Evolutionary conservation across 257 asterid species (phyloP).

Genomic region (Nicotiana tomentosiformis): DNA sequence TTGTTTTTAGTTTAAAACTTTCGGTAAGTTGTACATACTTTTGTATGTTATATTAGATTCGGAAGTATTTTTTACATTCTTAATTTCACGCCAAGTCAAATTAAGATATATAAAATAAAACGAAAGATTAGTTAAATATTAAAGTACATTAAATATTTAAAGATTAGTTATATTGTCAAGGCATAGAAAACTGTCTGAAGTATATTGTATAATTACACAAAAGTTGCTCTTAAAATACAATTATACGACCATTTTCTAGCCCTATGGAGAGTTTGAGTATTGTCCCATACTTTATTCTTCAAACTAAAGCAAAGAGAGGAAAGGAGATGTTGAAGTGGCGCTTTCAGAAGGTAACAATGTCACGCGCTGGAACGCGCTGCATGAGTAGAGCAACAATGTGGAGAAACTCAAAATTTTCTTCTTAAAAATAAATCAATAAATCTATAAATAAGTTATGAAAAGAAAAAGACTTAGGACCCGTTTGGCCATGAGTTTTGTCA

Average conservation of each 20-base stretch:
- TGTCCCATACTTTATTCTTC: slow-evolving; percentile 26
- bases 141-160: not conserved
- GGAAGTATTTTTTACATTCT: too few species aligned
- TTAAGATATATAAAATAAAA: too few species aligned
- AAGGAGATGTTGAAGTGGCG: slow-evolving; percentile 37
- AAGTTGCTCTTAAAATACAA: not conserved
- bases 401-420: not conserved
- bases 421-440: too few species aligned
- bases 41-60: too few species aligned
- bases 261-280: not conserved
- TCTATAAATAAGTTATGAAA: too few species aligned
- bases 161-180: not conserved
- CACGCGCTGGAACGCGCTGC: not conserved
- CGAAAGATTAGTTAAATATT: not conserved
- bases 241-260: not conserved
- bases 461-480: too few species aligned
- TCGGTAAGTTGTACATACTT: too few species aligned
- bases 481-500: too few species aligned
- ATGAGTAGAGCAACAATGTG: not conserved
- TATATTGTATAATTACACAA: not conserved
- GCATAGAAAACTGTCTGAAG: not conserved
- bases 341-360: slow-evolving; percentile 33
- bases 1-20: too few species aligned
- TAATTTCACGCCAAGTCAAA: too few species aligned
- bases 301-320: slow-evolving; percentile 5